Evolutionary conservation across 106 monocot species (phyloP), one percentile per base, ranked within the genome.

Genomic region (Ottelia alismoides): DNA sequence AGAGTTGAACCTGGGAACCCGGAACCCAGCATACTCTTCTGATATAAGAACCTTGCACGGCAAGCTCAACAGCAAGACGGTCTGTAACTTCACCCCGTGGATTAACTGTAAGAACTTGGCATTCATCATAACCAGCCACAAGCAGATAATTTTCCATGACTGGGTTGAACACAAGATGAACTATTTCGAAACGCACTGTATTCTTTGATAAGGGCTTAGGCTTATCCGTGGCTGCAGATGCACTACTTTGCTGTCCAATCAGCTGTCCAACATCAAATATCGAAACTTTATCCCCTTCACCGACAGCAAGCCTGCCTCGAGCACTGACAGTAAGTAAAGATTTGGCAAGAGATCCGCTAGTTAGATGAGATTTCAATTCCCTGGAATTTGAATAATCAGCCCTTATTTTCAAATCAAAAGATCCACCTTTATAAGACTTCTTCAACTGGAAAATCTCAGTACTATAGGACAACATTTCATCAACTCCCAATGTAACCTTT

Each of bases 251-350:
- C 52, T 89, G 96, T 28, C 96, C 89, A 76, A 89, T 74, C 30
- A 96, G 74, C 73, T 89, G 96, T 22, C 81, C 82, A n/a, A 82
- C 78, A 62, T 96, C 96, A 85, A 82, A 96, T 53, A 96, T 85
- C 45, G 89, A 52, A 23, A 96, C 81, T 57, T 89, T 96, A 51
- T 96, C 96, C 17, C 96, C 96, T 77, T 96, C 96, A 20, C 84
- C 96, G 67, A 69, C 85, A 53, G 96, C 96, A 79, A 96, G 88
- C 61, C 73, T 81, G 21, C 89, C 96, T 64, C 89, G 72, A 50
- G 52, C 51, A 65, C 78, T 89, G 51, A 82, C 52, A 71, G 76
- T 89, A 11, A 96, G 70, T 45, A 96, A 69, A 26, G 85, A 96
- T 50, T 96, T 96, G 1, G 63, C 74, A 40, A 96, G 74, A 58